Evolutionary conservation across 2,329 filamentous ascomycete species (phyloP), one percentile per base, ranked within the genome.

Genomic region (Berkeleyomyces basicola): DNA sequence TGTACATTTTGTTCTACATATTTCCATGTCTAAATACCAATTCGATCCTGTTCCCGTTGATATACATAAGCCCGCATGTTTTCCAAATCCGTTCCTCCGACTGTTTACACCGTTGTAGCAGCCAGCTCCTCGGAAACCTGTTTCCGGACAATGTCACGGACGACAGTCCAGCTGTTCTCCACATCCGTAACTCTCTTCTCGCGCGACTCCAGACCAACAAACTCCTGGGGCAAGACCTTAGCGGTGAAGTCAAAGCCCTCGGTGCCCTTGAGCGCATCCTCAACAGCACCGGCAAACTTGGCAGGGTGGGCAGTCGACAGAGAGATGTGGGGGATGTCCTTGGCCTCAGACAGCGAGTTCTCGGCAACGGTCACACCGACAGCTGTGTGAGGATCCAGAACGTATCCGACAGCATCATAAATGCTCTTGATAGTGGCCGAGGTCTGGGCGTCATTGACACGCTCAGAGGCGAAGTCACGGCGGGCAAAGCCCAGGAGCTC

Each of bases 221-320:
- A 93, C 74, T 96, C 88, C 63, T 80, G 72, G 0, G 92, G 92
- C 62, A 95, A 78, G 1, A 97, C 87, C 66, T 86, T 82, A 66
- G 79, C 73, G 47, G 82, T 78, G 71, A 96, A 96, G 68, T 83
- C 79, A 69, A 95, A 96, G 1, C 80, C 84, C n/a, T 79, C 72
- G 70, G 88, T 79, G 7, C 81, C 81, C 66, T 83, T 80, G 65
- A 97, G 77, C 0, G 92, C 90, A 58, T 87, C 69, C 68, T 91
- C 86, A 1, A 99, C 92, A 0, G 91, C 91, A 40, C 83, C 82
- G 0, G 87, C 84, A 70, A 99, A 99, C 74, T 99, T 99, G 66
- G 92, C 93, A 0, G 93, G 92, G 73, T 99, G 93, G 2, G 93
- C 93, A 1, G 93, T 99, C 1, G 91, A 88, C 2, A 99, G 82